A percentile compares a stretch with the other conserved stretches of the same genome.
phyloP scores from a whole-genome alignment of 495 filamentous ascomycete genomes.

The Penicillium paradoxum region DNA sequence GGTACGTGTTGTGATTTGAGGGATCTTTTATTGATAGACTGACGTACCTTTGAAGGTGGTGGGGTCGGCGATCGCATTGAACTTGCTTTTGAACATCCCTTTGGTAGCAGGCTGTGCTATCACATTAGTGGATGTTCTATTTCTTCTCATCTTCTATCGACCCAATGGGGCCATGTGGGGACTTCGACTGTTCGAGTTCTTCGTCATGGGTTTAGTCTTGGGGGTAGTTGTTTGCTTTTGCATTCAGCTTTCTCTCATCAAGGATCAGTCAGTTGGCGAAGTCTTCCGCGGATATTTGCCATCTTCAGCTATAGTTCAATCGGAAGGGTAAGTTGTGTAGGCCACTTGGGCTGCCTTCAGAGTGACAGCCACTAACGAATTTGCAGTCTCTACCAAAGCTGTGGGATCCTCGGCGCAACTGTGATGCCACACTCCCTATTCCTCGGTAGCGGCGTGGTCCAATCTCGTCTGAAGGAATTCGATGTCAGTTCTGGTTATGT shows the following conservation, averaged over 20 bases:
- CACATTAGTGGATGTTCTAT: slow-evolving; percentile 76
- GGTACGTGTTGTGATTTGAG: slow-evolving; percentile 30
- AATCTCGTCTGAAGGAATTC: slow-evolving; percentile 74
- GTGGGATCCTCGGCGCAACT: slow-evolving; percentile 87
- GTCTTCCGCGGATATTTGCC: slow-evolving; percentile 85
- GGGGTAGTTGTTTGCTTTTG: slow-evolving; percentile 89
- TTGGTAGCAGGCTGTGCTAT: slow-evolving; percentile 84
- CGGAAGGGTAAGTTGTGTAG: slow-evolving; percentile 46
- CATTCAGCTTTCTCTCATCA: slow-evolving; percentile 77
- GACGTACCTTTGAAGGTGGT: slow-evolving; percentile 57
- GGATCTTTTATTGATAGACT: neutral
- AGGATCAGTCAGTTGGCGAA: slow-evolving; percentile 60
- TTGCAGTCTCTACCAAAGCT: slow-evolving; percentile 75
- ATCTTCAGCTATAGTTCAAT: slow-evolving; percentile 66
- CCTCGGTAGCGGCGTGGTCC: slow-evolving; percentile 83
- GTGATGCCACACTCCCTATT: slow-evolving; percentile 94
- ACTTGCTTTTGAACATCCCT: slow-evolving; percentile 74
- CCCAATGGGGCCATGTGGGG: slow-evolving; percentile 68
- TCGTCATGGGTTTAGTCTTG: slow-evolving; percentile 73
- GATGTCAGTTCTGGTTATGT: slow-evolving; percentile 60
- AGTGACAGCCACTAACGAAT: slow-evolving; percentile 10
- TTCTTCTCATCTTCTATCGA: slow-evolving; percentile 82
- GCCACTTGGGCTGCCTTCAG: neutral
- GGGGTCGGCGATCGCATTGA: slow-evolving; percentile 86
- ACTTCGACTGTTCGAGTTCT: slow-evolving; percentile 72